These are phyloP conservation scores for Colletotrichum siamense DNA, from an alignment of 2,329 filamentous ascomycete species.

Conservation along the genomic window DNA sequence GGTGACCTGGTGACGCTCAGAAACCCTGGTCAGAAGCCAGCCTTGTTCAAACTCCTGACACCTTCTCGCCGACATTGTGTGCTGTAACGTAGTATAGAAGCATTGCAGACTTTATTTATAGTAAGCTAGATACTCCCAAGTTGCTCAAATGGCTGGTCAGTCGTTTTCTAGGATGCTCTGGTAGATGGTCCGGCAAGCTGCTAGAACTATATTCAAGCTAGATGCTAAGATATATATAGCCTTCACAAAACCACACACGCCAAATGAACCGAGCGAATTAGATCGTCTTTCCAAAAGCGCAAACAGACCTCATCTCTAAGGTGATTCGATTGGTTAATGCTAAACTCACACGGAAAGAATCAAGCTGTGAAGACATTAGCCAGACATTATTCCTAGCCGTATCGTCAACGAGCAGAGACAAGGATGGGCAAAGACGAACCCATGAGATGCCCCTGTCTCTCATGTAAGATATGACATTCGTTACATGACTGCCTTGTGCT, in stretches of 20 bases:
- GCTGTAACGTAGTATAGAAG: background rate
- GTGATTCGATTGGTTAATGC: accelerated
- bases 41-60: background rate
- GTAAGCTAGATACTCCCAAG: too few relatives aligned
- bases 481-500: background rate
- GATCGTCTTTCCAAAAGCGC: too few relatives aligned
- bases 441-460: accelerated
- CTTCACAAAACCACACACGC: background rate
- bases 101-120: too few relatives aligned
- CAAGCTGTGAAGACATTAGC: background rate
- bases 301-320: background rate
- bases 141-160: accelerated
- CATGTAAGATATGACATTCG: background rate
- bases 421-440: accelerated
- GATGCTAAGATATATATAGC: background rate
- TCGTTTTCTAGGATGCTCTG: background rate
- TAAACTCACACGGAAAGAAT: background rate
- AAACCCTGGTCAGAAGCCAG: accelerated
- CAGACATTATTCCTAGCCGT: background rate
- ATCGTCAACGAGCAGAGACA: accelerated
- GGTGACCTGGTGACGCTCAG: background rate
- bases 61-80: background rate
- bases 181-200: too few relatives aligned
- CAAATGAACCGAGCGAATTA: too few relatives aligned
- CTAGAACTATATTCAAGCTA: background rate